phyloP scores from a whole-genome alignment of 345 rosid genomes.

The Angophora floribunda region DNA sequence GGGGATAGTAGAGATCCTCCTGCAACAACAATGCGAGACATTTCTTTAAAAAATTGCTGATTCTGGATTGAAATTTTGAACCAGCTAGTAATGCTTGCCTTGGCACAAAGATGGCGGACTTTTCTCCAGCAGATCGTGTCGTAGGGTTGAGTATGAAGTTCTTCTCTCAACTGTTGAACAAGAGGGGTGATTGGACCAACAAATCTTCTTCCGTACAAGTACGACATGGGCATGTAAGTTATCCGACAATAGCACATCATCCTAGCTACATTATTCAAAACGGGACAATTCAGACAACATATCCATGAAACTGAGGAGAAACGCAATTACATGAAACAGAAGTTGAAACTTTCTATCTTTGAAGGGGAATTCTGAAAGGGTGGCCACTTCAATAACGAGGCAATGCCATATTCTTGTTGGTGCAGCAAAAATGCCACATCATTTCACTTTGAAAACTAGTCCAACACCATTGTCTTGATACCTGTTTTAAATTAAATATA shows the following conservation, averaged over 20 bases:
- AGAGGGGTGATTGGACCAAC: conserved; percentile 27
- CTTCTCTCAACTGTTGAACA: conserved; percentile 10
- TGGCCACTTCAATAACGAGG: too few relatives aligned
- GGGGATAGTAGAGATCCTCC: conserved; percentile 37
- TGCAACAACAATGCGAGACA: neutral
- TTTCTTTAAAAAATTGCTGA: neutral
- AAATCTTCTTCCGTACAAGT: conserved; percentile 19
- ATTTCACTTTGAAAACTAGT: too few relatives aligned
- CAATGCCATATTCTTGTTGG: too few relatives aligned
- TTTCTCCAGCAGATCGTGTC: conserved; percentile 7
- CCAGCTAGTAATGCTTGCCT: neutral
- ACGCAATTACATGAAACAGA: too few relatives aligned
- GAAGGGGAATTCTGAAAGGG: too few relatives aligned
- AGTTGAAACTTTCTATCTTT: too few relatives aligned
- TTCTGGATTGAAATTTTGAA: neutral
- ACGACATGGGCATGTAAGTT: conserved; percentile 25
- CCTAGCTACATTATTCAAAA: conserved; percentile 5
- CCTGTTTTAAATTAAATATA: neutral
- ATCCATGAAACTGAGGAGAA: too few relatives aligned
- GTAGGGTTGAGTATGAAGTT: conserved; percentile 12
- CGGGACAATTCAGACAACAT: neutral
- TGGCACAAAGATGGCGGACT: conserved; percentile 9
- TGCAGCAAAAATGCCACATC: too few relatives aligned
- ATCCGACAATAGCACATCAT: conserved; percentile 24
- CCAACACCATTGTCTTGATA: too few relatives aligned